Base-by-base conservation (phyloP, 2,329 filamentous ascomycete genomes). In the Hypomyces perniciosus region DNA sequence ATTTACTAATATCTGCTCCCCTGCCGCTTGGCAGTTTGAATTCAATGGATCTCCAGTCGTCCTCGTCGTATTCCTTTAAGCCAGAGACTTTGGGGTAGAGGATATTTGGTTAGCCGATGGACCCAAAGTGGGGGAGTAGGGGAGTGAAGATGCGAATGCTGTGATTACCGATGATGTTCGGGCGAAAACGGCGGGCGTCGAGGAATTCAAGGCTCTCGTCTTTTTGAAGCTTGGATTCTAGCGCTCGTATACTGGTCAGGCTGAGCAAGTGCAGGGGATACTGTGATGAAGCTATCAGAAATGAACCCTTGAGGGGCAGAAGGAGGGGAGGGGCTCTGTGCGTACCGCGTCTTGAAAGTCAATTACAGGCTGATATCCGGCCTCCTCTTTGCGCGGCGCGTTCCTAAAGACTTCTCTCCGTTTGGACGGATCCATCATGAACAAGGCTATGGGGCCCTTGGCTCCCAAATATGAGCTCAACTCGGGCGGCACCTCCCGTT, bases 251-350 rank as follows among this genome's bases (percentile, higher is more conserved):
- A 56, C 82, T 86, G 42, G 76, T 75, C 13, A 89, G 65, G 57
- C 80, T 88, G 46, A 88, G 68, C 39, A 90, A 68, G 57, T 88
- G 83, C 12, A 90, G 70, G 1, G 86, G 85, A 62, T 86, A 89
- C 80, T 85, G 37, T 8, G 8, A 20, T 26, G 44, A 48, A 29
- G 35, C 50, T 40, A 50, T 55, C 27, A 59, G 48, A 40, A 12
- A 13, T 35, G 27, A 37, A 27, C 27, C 26, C 30, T 13, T 20
- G 8, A 39, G 33, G 8, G 31, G 26, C 29, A 31, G 38, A 35
- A 33, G 30, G 6, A 27, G 13, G 10, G 20, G 8, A 13, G 49
- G 41, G 45, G 41, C 8, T 3, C 10, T 10, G 45, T 35, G 45
- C 49, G 20, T 42, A 86, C 84, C 41, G 81, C 81, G 63, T 90